Base-by-base conservation (phyloP, 345 rosid species). In the Chamaenerion angustifolium region DNA sequence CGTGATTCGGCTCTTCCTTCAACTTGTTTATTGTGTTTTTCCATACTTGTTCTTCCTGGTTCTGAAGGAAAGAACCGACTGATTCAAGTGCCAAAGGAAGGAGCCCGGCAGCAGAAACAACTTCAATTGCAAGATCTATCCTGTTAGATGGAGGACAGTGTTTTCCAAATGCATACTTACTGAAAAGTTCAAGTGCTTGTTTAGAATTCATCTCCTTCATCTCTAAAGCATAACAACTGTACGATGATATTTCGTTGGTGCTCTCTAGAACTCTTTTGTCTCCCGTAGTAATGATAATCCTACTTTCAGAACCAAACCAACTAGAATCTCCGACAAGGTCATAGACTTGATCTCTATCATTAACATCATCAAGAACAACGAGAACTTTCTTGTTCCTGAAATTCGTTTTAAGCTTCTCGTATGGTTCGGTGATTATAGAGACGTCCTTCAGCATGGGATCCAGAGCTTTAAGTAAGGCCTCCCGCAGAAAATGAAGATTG, bases 231-330 rank as follows among this genome's bases (percentile, higher is more conserved):
- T 46, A 15, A 12, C 12, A 15, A 1, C 4, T 46, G 21, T 4
- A 3, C 10, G 19, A 3, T n/a, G 16, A 14, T 45, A 4, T 45
- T 21, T 48, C 52, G 1, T 23, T n/a, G 7, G 8, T 13, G 10
- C 7, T 48, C 14, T 21, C 14, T 21, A 21, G 10, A 27, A 21
- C 15, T 10, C 52, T 25, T 21, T 13, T 11, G 10, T 48, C 52
- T 6, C 52, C 17, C 9, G 52, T 48, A 7, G 52, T 48, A 21
- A 21, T 48, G 14, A 48, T 21, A 16, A 48, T 48, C 14, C 52
- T 48, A 12, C 52, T 48, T 12, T 12, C 52, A 8, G 40, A 48
- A 4, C 52, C 52, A 21, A 48, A 17, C 52, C 52, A 9, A 4
- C 12, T 13, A 18, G 15, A 17, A 17, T 8, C 13, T 49, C 52